A percentile compares a stretch with the other conserved stretches of the same genome.
Evolutionary conservation across 306 rosid species (phyloP).

Genomic region (Sicyos baderoa): DNA sequence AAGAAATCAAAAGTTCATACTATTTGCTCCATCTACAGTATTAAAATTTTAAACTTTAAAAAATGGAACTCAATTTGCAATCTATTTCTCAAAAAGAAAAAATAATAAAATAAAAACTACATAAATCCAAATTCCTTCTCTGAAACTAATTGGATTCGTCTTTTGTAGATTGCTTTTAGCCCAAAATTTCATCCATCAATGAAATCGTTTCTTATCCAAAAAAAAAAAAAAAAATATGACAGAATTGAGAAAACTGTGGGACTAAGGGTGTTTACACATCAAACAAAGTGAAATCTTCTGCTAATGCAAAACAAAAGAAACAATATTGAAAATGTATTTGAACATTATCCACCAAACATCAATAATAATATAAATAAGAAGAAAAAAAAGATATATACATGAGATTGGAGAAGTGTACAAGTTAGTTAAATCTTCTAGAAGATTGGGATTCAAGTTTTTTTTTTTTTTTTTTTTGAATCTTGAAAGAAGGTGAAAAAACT

Average conservation of each 20-base stretch:
- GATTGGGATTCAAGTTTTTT: neutral
- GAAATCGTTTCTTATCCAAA: too few relatives aligned
- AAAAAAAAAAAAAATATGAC: slow-evolving; percentile 1
- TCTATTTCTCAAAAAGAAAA: too few relatives aligned
- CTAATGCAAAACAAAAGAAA: neutral
- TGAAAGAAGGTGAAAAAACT: slow-evolving; percentile 1
- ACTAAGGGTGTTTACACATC: neutral
- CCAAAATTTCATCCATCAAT: too few relatives aligned
- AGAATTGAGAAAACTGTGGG: neutral
- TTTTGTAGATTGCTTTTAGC: too few relatives aligned
- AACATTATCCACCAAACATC: neutral
- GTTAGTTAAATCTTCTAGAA: slow-evolving; percentile 4
- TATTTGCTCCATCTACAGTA: too few relatives aligned
- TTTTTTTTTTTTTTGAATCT: neutral
- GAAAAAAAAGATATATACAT: neutral
- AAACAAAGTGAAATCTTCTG: slow-evolving; percentile 10
- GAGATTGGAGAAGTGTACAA: slow-evolving; percentile 7
- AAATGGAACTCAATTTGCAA: too few relatives aligned
- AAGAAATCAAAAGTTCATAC: too few relatives aligned
- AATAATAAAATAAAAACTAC: too few relatives aligned
- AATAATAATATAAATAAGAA: slow-evolving; percentile 8
- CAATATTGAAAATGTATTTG: neutral
- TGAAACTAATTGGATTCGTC: too few relatives aligned
- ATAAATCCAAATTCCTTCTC: too few relatives aligned
- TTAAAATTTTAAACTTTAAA: too few relatives aligned